phyloP scores from a whole-genome alignment of 768 basidiomycete genomes.

The Suillus spraguei region DNA sequence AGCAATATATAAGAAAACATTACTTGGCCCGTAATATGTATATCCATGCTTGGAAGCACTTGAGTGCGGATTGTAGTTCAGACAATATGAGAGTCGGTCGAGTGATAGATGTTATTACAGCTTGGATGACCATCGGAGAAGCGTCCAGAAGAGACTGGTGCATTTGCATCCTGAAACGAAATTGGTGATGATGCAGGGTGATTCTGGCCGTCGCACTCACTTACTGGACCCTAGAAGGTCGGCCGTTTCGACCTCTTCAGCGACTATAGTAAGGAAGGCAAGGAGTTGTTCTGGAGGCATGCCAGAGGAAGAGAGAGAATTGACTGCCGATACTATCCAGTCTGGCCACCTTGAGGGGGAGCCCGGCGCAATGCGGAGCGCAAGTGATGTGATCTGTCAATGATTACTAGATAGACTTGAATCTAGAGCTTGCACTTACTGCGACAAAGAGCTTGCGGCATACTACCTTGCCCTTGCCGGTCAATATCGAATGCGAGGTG shows the following conservation, averaged over 20 bases:
- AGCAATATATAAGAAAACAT: conserved; percentile 17
- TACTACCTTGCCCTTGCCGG: conserved; percentile 66
- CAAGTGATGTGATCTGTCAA: conserved; percentile 64
- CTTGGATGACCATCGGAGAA: conserved; percentile 68
- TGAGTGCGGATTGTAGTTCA: conserved; percentile 71
- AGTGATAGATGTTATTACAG: conserved; percentile 60
- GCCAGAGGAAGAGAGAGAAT: conserved; percentile 60
- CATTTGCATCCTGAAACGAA: conserved; percentile 54
- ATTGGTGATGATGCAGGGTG: conserved; percentile 13
- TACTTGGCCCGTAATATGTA: conserved; percentile 68
- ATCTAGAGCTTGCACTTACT: conserved; percentile 44
- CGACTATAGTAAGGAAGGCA: conserved; percentile 81
- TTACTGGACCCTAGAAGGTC: conserved; percentile 74
- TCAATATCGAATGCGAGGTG: conserved; percentile 63
- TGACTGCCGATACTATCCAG: conserved; percentile 72
- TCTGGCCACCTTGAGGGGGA: conserved; percentile 67
- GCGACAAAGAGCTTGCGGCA: conserved; percentile 88
- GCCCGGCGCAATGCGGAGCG: conserved; percentile 67
- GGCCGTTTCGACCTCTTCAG: conserved; percentile 78
- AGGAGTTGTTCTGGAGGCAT: conserved; percentile 62
- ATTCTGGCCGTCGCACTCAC: conserved; percentile 44
- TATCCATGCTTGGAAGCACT: conserved; percentile 87
- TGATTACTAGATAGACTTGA: conserved; percentile 11
- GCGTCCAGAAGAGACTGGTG: conserved; percentile 68
- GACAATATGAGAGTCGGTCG: conserved; percentile 35